A percentile compares a stretch with the other conserved stretches of the same genome.
These are phyloP conservation scores for Cardamine occulta DNA, from an alignment of 345 rosid species.

Conservation along the genomic window DNA sequence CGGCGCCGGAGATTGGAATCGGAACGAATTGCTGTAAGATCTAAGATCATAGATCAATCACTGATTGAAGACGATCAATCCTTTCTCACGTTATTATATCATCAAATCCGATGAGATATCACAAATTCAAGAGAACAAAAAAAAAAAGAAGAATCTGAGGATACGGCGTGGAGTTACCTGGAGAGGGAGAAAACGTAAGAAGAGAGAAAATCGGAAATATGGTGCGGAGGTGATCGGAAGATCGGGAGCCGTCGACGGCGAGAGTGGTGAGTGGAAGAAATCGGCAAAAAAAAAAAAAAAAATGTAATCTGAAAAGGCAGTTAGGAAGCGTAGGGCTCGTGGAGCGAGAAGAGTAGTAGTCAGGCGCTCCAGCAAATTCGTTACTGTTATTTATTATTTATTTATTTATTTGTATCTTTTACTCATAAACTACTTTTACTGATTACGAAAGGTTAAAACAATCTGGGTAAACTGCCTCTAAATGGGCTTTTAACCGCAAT, in stretches of 20 bases:
- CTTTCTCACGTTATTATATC: background rate
- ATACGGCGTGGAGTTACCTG: constrained; percentile 33
- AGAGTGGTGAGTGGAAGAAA: constrained; percentile 14
- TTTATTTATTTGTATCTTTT: background rate
- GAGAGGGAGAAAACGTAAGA: background rate
- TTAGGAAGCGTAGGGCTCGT: constrained; percentile 40
- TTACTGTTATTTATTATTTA: background rate
- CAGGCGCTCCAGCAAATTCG: constrained; percentile 33
- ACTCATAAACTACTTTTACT: background rate
- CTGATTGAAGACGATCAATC: constrained; percentile 8
- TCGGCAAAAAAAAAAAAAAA: background rate
- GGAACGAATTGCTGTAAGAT: constrained; percentile 16
- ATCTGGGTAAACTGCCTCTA: too few relatives aligned
- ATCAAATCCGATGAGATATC: background rate
- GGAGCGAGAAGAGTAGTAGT: constrained; percentile 28
- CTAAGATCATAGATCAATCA: constrained; percentile 2
- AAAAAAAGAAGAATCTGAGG: background rate
- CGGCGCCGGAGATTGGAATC: constrained; percentile 14
- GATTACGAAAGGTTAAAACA: too few relatives aligned
- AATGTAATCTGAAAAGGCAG: constrained; percentile 22
- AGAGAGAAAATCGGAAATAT: constrained; percentile 2
- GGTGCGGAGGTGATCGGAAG: constrained; percentile 11
- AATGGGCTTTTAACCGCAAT: too few relatives aligned
- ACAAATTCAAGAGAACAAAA: background rate
- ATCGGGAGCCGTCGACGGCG: constrained; percentile 17